These are phyloP conservation scores for Mesembryanthemum crystallinum DNA, from an alignment of 148 eudicot genomes.

Conservation along the genomic window DNA sequence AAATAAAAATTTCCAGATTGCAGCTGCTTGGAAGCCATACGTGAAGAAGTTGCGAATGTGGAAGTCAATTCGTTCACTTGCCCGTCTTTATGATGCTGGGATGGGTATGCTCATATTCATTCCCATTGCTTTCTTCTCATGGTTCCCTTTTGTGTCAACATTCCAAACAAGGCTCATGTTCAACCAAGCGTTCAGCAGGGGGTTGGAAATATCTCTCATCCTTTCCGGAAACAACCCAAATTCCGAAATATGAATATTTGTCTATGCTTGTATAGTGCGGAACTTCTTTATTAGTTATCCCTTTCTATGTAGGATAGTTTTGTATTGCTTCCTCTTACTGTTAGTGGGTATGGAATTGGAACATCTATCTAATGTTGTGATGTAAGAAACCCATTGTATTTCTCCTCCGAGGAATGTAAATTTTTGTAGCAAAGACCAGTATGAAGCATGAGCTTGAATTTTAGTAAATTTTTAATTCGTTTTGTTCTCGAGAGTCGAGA, in stretches of 20 bases:
- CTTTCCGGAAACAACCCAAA: slow-evolving; percentile 97
- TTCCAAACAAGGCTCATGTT: slow-evolving; percentile 98
- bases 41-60: slow-evolving; percentile 71
- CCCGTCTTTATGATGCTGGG: slow-evolving; percentile 89
- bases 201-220: slow-evolving; percentile 95
- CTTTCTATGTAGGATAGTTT: not conserved
- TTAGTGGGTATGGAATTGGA: not conserved
- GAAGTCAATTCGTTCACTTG: slow-evolving; percentile 93
- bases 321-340: not conserved
- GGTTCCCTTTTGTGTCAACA: slow-evolving; percentile 96
- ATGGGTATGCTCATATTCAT: slow-evolving; percentile 94
- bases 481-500: not conserved
- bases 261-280: slow-evolving; percentile 7
- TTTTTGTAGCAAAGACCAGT: not conserved
- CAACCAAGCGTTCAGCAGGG: slow-evolving; percentile 98
- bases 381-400: slow-evolving; percentile 5
- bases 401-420: slow-evolving; percentile 19
- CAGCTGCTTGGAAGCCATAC: slow-evolving; percentile 87
- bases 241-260: slow-evolving; percentile 42
- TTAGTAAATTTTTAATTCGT: not conserved
- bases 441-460: no score
- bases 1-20: slow-evolving; percentile 49
- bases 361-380: not conserved
- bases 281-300: not conserved
- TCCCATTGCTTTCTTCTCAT: slow-evolving; percentile 83